Evolutionary conservation across 2,329 filamentous ascomycete species (phyloP).

Genomic region (Aspergillus alliaceus): DNA sequence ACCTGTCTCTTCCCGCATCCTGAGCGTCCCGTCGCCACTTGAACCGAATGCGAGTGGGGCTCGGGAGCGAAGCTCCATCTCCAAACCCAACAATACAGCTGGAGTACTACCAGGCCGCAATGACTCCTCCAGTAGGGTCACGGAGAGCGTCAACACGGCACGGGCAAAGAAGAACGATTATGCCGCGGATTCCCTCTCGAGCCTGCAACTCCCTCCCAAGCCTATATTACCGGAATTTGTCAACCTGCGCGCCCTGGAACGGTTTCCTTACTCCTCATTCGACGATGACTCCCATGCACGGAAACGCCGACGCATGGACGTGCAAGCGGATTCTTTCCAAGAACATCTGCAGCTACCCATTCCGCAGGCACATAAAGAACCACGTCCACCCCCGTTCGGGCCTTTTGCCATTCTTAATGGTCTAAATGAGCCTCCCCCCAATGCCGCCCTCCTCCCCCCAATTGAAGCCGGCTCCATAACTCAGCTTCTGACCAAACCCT

Average conservation of each 20-base stretch:
- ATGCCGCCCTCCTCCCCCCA: constrained; percentile 60
- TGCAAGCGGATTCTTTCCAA: constrained; percentile 41
- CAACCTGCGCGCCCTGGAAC: constrained; percentile 49
- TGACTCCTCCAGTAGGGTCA: constrained; percentile 33
- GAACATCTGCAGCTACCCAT: constrained; percentile 50
- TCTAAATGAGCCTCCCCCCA: constrained; percentile 63
- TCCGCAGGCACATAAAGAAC: constrained; percentile 47
- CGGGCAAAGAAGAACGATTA: constrained; percentile 38
- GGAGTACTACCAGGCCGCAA: constrained; percentile 36
- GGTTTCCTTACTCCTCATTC: constrained; percentile 42
- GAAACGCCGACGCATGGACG: constrained; percentile 46
- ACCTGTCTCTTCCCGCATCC: constrained; percentile 42
- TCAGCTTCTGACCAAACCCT: constrained; percentile 37
- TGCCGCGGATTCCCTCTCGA: constrained; percentile 29
- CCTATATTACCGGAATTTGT: constrained; percentile 48
- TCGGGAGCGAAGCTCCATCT: constrained; percentile 29
- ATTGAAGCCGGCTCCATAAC: constrained; percentile 54
- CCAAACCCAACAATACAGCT: constrained; percentile 26
- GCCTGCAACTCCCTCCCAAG: constrained; percentile 39
- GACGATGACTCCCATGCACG: constrained; percentile 38
- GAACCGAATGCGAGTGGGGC: constrained; percentile 44
- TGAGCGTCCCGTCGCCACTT: constrained; percentile 45
- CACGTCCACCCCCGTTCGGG: constrained; percentile 44
- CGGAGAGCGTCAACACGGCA: constrained; percentile 37
- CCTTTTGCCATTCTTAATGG: constrained; percentile 56